These are phyloP conservation scores for Suhomyces sp. DNA, from an alignment of 805 yeast genomes.

Conservation along the genomic window DNA sequence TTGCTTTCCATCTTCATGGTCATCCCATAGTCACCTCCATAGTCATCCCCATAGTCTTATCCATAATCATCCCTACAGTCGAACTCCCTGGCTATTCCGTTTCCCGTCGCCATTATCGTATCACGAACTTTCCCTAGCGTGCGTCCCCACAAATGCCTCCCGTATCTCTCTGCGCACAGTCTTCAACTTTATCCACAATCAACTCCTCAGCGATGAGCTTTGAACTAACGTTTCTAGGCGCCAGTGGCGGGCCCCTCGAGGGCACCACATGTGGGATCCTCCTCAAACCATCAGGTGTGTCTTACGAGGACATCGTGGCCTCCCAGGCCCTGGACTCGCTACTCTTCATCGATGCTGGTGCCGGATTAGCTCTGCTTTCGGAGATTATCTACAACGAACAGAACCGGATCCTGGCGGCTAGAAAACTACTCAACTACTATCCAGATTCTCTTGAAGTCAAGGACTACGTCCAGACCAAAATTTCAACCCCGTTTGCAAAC, in stretches of 20 bases:
- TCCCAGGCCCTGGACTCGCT: slow-evolving; percentile 34
- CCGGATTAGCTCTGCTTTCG: slow-evolving; percentile 59
- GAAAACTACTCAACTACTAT: slow-evolving; percentile 26
- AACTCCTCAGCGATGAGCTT: slow-evolving; percentile 47
- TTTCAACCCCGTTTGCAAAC: slow-evolving; percentile 24
- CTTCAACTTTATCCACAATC: no score
- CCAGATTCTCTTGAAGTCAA: slow-evolving; percentile 25
- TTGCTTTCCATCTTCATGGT: no score
- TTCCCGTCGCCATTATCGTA: no score
- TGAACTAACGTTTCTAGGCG: slow-evolving; percentile 69
- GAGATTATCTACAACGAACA: slow-evolving; percentile 35
- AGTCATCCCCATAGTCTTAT: no score
- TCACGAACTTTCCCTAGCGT: no score
- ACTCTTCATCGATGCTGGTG: slow-evolving; percentile 76
- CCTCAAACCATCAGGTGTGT: slow-evolving; percentile 51
- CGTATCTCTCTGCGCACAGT: no score
- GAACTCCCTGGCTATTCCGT: no score
- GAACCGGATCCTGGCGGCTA: slow-evolving; percentile 3
- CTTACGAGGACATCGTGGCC: slow-evolving; percentile 39
- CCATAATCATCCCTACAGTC: no score
- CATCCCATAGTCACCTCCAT: no score
- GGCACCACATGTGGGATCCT: slow-evolving; percentile 66
- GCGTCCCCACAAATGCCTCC: no score
- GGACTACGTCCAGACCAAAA: slow-evolving; percentile 21
- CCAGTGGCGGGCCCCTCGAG: slow-evolving; percentile 84